These are phyloP conservation scores for Phytopythium kandeliae DNA, from an alignment of 352 stramenopile genomes.

Conservation along the genomic window DNA sequence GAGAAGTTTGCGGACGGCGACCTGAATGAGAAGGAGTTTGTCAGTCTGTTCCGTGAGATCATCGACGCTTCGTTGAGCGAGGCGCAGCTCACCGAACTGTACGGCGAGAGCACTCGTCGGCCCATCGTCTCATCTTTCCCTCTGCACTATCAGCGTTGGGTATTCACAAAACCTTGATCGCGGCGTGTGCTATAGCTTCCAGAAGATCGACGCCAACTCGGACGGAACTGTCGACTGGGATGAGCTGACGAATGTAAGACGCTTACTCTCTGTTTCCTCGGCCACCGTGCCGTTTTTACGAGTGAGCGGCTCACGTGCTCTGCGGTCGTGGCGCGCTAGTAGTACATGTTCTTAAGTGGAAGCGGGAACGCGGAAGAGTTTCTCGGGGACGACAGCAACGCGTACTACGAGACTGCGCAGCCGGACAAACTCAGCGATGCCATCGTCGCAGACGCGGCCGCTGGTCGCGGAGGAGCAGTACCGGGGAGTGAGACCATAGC, in stretches of 20 bases:
- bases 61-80: conserved; percentile 72
- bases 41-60: conserved; percentile 78
- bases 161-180: not conserved
- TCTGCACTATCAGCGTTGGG: not conserved
- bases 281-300: no score
- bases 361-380: conserved; percentile 58
- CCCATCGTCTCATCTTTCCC: not conserved
- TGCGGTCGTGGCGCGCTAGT: no score
- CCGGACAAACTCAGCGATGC: conserved; percentile 42
- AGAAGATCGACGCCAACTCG: conserved; percentile 87
- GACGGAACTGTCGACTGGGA: conserved; percentile 87
- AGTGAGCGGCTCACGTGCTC: not conserved
- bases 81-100: conserved; percentile 77
- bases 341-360: conserved; percentile 84
- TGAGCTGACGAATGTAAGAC: conserved; percentile 78
- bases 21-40: conserved; percentile 81
- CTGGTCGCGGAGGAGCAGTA: conserved; percentile 6
- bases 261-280: no score
- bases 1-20: conserved; percentile 81
- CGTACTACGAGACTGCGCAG: conserved; percentile 57
- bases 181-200: conserved; percentile 35
- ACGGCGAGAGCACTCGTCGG: no score
- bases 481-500: not conserved
- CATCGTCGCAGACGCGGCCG: conserved; percentile 5
- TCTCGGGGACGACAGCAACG: conserved; percentile 56